phyloP scores from a whole-genome alignment of 768 basidiomycete genomes.

The Boletus tylopilopsis region DNA sequence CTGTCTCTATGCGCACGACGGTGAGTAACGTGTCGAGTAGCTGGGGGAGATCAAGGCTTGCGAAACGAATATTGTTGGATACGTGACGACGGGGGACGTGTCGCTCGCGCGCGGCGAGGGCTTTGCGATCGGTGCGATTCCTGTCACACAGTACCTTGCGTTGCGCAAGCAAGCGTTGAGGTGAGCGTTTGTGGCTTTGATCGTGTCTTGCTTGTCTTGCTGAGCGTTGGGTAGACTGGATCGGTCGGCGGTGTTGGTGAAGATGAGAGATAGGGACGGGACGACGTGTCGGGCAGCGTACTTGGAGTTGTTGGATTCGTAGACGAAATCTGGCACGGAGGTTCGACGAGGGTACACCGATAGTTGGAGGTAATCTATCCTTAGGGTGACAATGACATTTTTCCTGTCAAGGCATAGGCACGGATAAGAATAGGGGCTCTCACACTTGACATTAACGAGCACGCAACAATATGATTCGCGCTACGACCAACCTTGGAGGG shows the following conservation, averaged over 20 bases:
- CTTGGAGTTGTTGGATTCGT: constrained; percentile 36
- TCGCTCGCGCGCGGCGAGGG: constrained; percentile 79
- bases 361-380: too few relatives aligned
- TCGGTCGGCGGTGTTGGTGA: constrained; percentile 45
- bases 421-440: background rate
- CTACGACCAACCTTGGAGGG: constrained; percentile 36
- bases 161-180: constrained; percentile 48
- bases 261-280: constrained; percentile 59
- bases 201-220: background rate
- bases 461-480: constrained; percentile 29
- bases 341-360: background rate
- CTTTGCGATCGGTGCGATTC: constrained; percentile 70
- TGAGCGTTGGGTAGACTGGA: constrained; percentile 13
- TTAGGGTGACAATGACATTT: too few relatives aligned
- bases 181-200: constrained; percentile 18
- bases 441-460: background rate
- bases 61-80: constrained; percentile 61
- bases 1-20: background rate
- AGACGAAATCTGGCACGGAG: too few relatives aligned
- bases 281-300: constrained; percentile 51
- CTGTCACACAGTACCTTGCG: constrained; percentile 50
- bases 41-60: constrained; percentile 42
- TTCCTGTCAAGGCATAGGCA: background rate
- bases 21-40: constrained; percentile 27
- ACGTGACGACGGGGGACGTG: constrained; percentile 79